These are phyloP conservation scores for Saturnispora ahearnii DNA, from an alignment of 805 yeast species.

Conservation along the genomic window DNA sequence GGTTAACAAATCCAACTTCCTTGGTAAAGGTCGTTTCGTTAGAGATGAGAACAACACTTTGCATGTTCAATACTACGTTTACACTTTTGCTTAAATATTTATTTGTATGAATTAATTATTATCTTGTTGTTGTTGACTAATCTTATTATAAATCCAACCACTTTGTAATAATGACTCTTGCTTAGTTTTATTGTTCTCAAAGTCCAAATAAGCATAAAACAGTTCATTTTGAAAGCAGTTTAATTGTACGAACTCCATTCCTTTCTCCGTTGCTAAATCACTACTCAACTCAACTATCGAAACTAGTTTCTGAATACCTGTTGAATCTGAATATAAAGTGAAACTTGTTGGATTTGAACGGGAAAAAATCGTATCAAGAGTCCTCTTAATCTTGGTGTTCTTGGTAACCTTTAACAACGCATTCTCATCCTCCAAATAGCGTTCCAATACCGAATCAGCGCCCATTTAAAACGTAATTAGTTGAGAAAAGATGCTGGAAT, in stretches of 20 bases:
- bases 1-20: conserved; percentile 39
- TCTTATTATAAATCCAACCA: conserved; percentile 3
- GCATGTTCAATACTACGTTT: conserved; percentile 34
- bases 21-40: conserved; percentile 54
- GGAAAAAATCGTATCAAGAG: conserved; percentile 1
- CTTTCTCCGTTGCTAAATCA: not conserved
- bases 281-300: conserved; percentile 2
- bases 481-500: not conserved
- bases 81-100: conserved; percentile 5
- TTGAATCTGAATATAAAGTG: not conserved
- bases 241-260: not conserved
- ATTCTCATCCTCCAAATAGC: not conserved
- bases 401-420: not conserved
- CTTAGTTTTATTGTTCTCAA: not conserved
- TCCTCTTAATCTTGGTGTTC: conserved; percentile 1
- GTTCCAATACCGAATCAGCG: not conserved
- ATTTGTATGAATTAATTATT: not conserved
- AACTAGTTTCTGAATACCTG: conserved; percentile 6
- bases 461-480: not conserved
- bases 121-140: not conserved
- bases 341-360: not conserved
- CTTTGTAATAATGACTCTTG: not conserved
- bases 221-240: not conserved
- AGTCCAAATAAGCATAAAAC: conserved; percentile 2
- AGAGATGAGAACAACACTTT: conserved; percentile 37